Conservation (phyloP, 805 yeast genomes). For the Yarrowia sp. region DNA sequence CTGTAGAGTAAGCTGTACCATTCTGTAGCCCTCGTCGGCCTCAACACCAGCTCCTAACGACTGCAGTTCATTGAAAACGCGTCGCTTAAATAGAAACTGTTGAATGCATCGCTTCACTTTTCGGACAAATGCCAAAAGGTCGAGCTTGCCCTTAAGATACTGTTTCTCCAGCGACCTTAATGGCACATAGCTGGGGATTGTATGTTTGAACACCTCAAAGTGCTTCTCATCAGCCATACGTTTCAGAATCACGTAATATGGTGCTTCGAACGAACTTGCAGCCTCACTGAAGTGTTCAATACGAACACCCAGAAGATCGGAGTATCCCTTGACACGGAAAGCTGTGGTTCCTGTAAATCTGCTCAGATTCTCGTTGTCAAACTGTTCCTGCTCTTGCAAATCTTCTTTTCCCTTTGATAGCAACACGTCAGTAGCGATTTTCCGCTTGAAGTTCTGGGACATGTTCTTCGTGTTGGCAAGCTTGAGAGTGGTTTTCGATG, state of each 20-base stretch:
- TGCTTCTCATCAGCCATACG: background rate
- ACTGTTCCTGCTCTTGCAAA: conserved; percentile 17
- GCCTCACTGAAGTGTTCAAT: conserved; percentile 1
- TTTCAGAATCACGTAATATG: conserved; percentile 25
- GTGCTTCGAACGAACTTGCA: conserved; percentile 1
- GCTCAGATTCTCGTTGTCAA: conserved; percentile 18
- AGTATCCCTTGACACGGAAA: conserved; percentile 10
- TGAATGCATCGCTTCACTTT: background rate
- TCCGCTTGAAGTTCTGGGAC: background rate
- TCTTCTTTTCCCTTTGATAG: conserved; percentile 2
- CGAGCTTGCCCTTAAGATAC: background rate
- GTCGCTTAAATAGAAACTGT: conserved; percentile 13
- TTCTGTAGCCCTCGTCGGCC: conserved; percentile 22
- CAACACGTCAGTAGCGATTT: background rate
- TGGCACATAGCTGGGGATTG: conserved; percentile 16
- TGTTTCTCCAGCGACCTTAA: conserved; percentile 1
- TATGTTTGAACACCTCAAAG: conserved; percentile 20
- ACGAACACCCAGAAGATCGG: conserved; percentile 16
- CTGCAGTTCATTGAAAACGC: conserved; percentile 3
- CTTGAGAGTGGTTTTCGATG: background rate
- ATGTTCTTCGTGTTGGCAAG: background rate
- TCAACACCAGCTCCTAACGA: conserved; percentile 5
- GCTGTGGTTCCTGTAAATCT: conserved; percentile 33
- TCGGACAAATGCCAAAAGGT: conserved; percentile 10
- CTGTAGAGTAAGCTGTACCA: conserved; percentile 12